These are phyloP conservation scores for Brettanomyces anomalus DNA, from an alignment of 805 yeast species.

Conservation along the genomic window DNA sequence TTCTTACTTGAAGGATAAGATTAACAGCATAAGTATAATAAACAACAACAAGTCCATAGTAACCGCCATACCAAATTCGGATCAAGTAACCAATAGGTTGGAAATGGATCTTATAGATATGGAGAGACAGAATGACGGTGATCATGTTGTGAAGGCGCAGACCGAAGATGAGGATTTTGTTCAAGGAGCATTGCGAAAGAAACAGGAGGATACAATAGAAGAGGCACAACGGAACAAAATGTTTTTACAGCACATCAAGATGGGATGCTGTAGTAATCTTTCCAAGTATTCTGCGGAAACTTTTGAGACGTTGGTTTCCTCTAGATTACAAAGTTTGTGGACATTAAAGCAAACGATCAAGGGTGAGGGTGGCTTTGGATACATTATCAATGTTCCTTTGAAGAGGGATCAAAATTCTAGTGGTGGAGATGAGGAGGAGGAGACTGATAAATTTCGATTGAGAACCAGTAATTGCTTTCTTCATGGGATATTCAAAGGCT, in stretches of 20 bases:
- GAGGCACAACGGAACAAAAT: conserved; percentile 15
- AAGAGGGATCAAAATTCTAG: conserved; percentile 13
- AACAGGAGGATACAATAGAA: conserved; percentile 14
- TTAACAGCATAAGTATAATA: conserved; percentile 39
- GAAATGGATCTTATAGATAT: conserved; percentile 7
- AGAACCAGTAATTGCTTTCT: conserved; percentile 64
- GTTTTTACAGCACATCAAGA: conserved; percentile 18
- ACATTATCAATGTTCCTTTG: conserved; percentile 35
- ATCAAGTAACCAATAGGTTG: conserved; percentile 6
- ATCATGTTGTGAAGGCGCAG: neutral
- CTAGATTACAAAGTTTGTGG: conserved; percentile 66
- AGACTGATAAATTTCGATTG: conserved; percentile 39
- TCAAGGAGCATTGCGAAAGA: conserved; percentile 10
- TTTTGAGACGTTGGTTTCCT: conserved; percentile 44
- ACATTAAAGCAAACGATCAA: conserved; percentile 53
- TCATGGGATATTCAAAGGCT: conserved; percentile 67
- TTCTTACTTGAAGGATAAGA: conserved; percentile 33
- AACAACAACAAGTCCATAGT: conserved; percentile 32
- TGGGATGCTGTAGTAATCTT: conserved; percentile 46
- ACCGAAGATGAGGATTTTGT: conserved; percentile 8
- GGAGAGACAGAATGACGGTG: conserved; percentile 2
- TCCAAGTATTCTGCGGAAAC: conserved; percentile 30
- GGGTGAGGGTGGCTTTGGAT: conserved; percentile 70
- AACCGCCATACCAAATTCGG: conserved; percentile 20
- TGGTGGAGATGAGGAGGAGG: conserved; percentile 1